Evolutionary conservation across 108 stramenopile species (phyloP).

Genomic region (Cyclotella distinguenda): DNA sequence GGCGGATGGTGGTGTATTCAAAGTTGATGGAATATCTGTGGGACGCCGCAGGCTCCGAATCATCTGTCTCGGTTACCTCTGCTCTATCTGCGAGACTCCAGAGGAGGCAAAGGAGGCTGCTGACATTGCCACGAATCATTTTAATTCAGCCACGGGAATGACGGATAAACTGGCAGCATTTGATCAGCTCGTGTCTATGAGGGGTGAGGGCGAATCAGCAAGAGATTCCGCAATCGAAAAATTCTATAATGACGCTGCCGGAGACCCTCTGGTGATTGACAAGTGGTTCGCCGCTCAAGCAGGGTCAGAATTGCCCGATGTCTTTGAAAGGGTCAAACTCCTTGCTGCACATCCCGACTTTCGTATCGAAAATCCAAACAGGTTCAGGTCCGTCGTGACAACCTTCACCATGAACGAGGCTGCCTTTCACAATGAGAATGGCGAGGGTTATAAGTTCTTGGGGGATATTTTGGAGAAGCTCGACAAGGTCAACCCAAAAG

Average conservation of each 20-base stretch:
- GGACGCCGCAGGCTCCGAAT: constrained; percentile 62
- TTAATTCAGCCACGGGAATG: constrained; percentile 64
- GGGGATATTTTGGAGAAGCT: constrained; percentile 75
- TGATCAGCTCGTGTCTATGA: constrained; percentile 52
- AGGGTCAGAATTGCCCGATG: constrained; percentile 44
- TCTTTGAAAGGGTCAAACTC: constrained; percentile 36
- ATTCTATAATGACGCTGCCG: constrained; percentile 62
- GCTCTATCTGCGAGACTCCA: constrained; percentile 42
- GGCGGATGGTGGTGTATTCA: neutral
- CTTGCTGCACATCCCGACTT: constrained; percentile 69
- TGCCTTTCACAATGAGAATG: constrained; percentile 74
- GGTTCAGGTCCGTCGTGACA: constrained; percentile 61
- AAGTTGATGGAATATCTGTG: constrained; percentile 42
- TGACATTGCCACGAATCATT: constrained; percentile 48
- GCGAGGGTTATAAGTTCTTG: constrained; percentile 76
- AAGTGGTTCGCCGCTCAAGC: constrained; percentile 70
- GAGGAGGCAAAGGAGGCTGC: constrained; percentile 48
- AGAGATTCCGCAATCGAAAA: constrained; percentile 46
- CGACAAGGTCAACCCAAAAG: constrained; percentile 91
- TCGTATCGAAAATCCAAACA: constrained; percentile 78
- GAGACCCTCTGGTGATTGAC: constrained; percentile 53
- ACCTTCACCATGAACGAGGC: constrained; percentile 63
- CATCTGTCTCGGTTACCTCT: constrained; percentile 58
- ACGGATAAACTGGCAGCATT: constrained; percentile 74
- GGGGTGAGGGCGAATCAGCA: constrained; percentile 31